Base-by-base conservation (phyloP, 495 filamentous ascomycete species). In the Alectoria sarmentosa region DNA sequence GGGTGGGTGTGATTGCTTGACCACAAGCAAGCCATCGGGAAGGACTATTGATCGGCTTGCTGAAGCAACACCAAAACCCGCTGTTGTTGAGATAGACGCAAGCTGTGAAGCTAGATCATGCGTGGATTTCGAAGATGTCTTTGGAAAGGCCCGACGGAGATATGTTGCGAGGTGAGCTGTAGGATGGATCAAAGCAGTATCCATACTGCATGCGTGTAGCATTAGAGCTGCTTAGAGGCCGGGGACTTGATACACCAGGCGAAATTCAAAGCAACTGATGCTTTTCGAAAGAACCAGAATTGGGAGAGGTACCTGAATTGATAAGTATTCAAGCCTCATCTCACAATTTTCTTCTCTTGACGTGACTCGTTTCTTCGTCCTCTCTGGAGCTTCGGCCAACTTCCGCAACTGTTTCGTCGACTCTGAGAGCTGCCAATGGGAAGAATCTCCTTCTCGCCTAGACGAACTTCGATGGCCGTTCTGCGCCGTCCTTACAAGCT, bases 371-470 rank as follows among this genome's bases (percentile, higher is more conserved):
- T 39, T 21, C 17, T 54, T 63, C 30, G 8, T 61, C 37, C 32
- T 58, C 34, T 41, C 42, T 41, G 10, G n/a, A 28, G 39, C 54
- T 34, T 21, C 37, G 30, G 13, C 38, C 32, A 46, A 32, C 4
- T 11, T 36, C 58, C n/a, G 52, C 41, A 44, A 63, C 52, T 26
- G 14, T 64, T 38, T 52, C 39, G 34, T 63, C 63, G 15, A 66
- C 67, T 76, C 72, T 42, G 73, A 72, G 36, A 67, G 66, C 21
- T 76, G 77, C 80, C 70, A 77, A 5, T 76, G 76, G 79, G 72
- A 72, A 85, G 65, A n/a, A 96, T 77, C 62, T 81, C 76, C 71
- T 95, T 96, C 75, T 96, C 92, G 13, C 92, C 92, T 42, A 86
- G 74, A 56, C 92, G 83, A 42, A 96, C 89, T 66, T 88, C 77